Conservation (phyloP, 306 rosid genomes). For the Cucurbita ficifolia region DNA sequence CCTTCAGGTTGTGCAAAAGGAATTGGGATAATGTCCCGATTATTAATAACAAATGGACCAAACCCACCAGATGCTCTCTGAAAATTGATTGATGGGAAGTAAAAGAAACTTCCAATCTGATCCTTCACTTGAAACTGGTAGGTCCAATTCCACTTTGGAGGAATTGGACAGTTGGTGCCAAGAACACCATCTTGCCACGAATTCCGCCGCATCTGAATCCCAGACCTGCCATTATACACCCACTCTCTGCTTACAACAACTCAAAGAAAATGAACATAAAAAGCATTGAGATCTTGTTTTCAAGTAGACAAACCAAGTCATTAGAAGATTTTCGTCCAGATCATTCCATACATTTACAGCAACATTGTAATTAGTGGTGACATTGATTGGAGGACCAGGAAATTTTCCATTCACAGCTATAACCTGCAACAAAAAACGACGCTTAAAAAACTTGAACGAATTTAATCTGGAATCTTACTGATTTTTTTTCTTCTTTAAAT, state of each 20-base stretch:
- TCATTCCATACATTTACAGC: constrained; percentile 48
- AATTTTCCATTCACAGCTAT: constrained; percentile 53
- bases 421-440: constrained; percentile 30
- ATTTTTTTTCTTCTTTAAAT: neutral
- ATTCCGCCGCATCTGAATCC: constrained; percentile 64
- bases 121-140: constrained; percentile 86
- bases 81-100: constrained; percentile 59
- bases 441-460: neutral
- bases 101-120: constrained; percentile 90
- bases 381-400: constrained; percentile 65
- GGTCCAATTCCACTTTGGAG: constrained; percentile 81
- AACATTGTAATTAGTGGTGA: constrained; percentile 62
- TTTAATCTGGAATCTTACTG: neutral
- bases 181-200: constrained; percentile 86
- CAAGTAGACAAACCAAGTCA: constrained; percentile 48
- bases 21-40: constrained; percentile 35
- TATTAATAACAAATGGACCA: constrained; percentile 57
- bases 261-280: too few relatives aligned
- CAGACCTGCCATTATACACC: constrained; percentile 40
- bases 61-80: constrained; percentile 92
- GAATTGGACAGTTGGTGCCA: constrained; percentile 90
- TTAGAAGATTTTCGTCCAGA: constrained; percentile 55
- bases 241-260: neutral
- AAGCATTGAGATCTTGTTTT: neutral
- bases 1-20: constrained; percentile 66